Percentiles rank a stretch among this genome's conserved stretches.
phyloP scores from a whole-genome alignment of 2,329 filamentous ascomycete genomes.

The Colletotrichum ledebouriae region DNA sequence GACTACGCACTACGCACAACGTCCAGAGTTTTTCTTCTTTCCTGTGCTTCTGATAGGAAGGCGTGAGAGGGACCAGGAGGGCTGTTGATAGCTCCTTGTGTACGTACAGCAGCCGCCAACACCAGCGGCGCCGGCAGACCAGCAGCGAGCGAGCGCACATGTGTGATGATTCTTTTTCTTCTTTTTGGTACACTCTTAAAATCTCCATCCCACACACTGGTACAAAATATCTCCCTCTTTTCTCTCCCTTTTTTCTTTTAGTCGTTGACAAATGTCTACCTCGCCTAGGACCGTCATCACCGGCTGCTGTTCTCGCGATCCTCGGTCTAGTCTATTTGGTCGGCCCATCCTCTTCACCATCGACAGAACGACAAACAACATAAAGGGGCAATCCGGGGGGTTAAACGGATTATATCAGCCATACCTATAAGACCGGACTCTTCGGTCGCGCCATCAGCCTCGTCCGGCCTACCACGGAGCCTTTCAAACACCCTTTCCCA shows the following conservation, averaged over 20 bases:
- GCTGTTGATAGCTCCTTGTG: conserved; percentile 2
- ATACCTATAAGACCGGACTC: conserved; percentile 35
- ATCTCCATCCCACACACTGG: conserved; percentile 33
- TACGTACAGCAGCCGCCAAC: conserved; percentile 15
- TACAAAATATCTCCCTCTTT: conserved; percentile 5
- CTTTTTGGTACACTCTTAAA: conserved; percentile 36
- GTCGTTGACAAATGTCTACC: conserved; percentile 37
- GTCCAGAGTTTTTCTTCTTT: neutral
- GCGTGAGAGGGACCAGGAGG: conserved; percentile 8
- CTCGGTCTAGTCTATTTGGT: conserved; percentile 2
- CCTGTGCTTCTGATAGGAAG: conserved; percentile 38
- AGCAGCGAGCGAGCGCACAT: conserved; percentile 36
- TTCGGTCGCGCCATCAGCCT: conserved; percentile 27
- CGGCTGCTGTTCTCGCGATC: conserved; percentile 1
- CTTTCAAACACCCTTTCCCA: conserved; percentile 1
- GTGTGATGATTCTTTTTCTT: conserved; percentile 29
- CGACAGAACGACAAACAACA: conserved; percentile 21
- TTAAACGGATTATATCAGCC: conserved; percentile 25
- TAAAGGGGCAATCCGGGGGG: conserved; percentile 27
- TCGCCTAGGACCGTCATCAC: conserved; percentile 18
- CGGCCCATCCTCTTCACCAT: neutral
- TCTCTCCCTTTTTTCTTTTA: conserved; percentile 24
- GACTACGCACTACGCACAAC: conserved; percentile 9
- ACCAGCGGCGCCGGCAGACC: conserved; percentile 18
- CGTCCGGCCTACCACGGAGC: conserved; percentile 35